A percentile compares a stretch with the other conserved stretches of the same genome.
phyloP scores from a whole-genome alignment of 2,329 filamentous ascomycete species.

The Chalaropsis ovoidea region DNA sequence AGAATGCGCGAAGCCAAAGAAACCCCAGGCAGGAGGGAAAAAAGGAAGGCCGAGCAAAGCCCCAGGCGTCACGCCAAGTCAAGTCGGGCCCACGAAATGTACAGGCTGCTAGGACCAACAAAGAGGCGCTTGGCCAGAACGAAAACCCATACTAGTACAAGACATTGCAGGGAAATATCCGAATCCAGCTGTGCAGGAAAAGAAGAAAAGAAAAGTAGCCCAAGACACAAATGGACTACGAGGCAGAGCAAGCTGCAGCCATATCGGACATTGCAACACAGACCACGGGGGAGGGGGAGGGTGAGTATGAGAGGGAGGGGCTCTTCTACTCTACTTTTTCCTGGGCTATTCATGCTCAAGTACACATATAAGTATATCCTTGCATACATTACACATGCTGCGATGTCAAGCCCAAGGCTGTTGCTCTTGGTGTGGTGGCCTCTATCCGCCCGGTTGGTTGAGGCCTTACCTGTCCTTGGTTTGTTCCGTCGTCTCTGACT shows the following conservation, averaged over 20 bases:
- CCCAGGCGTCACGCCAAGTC: not conserved
- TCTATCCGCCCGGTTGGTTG: not conserved
- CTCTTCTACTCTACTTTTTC: not conserved
- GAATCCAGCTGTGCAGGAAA: not conserved
- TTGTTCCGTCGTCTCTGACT: not conserved
- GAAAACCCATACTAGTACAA: not conserved
- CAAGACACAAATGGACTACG: conserved; percentile 7
- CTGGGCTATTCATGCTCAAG: not conserved
- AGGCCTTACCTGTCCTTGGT: not conserved
- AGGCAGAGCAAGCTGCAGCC: not conserved
- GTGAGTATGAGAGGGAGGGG: not conserved
- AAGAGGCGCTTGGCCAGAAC: not conserved
- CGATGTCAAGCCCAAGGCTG: not conserved
- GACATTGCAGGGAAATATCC: conserved; percentile 9
- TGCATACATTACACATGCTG: not conserved
- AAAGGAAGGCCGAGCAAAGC: not conserved
- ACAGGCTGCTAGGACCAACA: not conserved
- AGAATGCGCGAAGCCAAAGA: not conserved
- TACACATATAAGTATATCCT: not conserved
- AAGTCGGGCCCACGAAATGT: not conserved
- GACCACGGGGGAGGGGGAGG: not conserved
- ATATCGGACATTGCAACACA: not conserved
- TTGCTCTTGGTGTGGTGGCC: not conserved
- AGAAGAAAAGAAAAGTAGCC: not conserved
- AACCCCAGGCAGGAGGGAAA: too few species aligned